Evolutionary conservation across 345 rosid species (phyloP).

Genomic region (Euphorbia pulcherrima): DNA sequence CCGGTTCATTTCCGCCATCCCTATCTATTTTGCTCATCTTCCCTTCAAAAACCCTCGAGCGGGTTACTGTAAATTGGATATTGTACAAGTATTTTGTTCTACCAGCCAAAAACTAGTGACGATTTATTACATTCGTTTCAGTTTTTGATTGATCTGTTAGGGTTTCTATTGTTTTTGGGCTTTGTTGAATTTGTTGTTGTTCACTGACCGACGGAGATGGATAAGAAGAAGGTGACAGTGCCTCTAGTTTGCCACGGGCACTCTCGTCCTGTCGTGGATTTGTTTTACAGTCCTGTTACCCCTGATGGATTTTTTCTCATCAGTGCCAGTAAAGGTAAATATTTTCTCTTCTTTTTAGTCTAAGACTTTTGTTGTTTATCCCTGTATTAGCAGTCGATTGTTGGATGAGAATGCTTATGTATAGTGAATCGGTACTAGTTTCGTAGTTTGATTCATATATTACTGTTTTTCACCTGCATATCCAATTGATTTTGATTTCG

Average conservation of each 20-base stretch:
- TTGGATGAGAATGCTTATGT: not conserved
- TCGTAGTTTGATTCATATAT: too few relatives aligned
- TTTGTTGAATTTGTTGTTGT: slow-evolving; percentile 8
- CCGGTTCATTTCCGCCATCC: not conserved
- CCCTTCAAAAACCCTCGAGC: not conserved
- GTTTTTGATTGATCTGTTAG: slow-evolving; percentile 21
- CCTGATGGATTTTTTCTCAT: slow-evolving; percentile 84
- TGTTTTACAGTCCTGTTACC: slow-evolving; percentile 67
- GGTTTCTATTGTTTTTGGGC: slow-evolving; percentile 8
- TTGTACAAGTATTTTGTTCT: not conserved
- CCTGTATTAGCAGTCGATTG: not conserved
- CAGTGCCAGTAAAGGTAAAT: slow-evolving; percentile 75
- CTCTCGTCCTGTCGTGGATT: slow-evolving; percentile 81
- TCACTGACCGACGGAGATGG: slow-evolving; percentile 23
- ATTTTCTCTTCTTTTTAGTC: not conserved
- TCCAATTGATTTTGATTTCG: not conserved
- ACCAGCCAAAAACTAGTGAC: not conserved
- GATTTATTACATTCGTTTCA: not conserved
- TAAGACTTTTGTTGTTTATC: not conserved
- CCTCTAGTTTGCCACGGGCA: slow-evolving; percentile 86
- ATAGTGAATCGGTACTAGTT: not conserved
- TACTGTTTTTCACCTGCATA: slow-evolving; percentile 1
- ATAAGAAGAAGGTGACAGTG: slow-evolving; percentile 50
- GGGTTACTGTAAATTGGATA: slow-evolving; percentile 10
- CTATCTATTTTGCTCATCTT: not conserved